phyloP scores from a whole-genome alignment of 352 stramenopile genomes.

The Pythium guiyangense region DNA sequence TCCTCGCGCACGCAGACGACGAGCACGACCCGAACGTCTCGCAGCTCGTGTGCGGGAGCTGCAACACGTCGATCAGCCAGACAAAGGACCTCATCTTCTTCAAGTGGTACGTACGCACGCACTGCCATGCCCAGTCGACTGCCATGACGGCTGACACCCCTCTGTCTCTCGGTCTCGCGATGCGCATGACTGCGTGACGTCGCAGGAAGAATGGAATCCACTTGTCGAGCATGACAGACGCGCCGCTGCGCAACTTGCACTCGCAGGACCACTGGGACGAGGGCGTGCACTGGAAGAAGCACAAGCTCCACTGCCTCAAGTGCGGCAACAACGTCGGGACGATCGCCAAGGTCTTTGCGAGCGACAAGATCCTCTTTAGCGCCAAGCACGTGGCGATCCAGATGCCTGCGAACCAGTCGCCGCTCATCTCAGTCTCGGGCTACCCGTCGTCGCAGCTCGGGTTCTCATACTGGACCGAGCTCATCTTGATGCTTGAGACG shows the following conservation, averaged over 20 bases:
- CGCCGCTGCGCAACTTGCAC: slow-evolving; percentile 50
- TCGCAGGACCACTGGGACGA: slow-evolving; percentile 34
- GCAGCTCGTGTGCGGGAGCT: slow-evolving; percentile 67
- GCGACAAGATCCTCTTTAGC: slow-evolving; percentile 72
- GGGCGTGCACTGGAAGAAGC: slow-evolving; percentile 44
- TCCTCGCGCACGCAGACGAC: slow-evolving; percentile 28
- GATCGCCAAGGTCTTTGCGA: slow-evolving; percentile 53
- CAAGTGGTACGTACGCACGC: slow-evolving; percentile 40
- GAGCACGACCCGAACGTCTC: slow-evolving; percentile 31
- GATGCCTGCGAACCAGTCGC: slow-evolving; percentile 66
- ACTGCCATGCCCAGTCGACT: not conserved
- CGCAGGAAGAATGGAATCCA: slow-evolving; percentile 65
- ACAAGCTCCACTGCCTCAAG: slow-evolving; percentile 64
- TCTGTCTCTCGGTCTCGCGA: not conserved
- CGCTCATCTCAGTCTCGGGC: slow-evolving; percentile 64
- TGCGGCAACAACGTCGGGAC: slow-evolving; percentile 61
- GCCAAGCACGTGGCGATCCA: slow-evolving; percentile 59
- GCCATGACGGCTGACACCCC: not conserved
- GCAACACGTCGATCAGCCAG: slow-evolving; percentile 48
- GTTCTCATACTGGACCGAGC: slow-evolving; percentile 75
- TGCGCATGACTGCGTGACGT: not conserved
- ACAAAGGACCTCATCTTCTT: slow-evolving; percentile 75
- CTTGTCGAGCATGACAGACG: slow-evolving; percentile 60
- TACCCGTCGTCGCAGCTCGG: slow-evolving; percentile 70
- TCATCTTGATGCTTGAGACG: slow-evolving; percentile 72